These are phyloP conservation scores for Auricularia cornea DNA, from an alignment of 768 basidiomycete species.

Conservation along the genomic window DNA sequence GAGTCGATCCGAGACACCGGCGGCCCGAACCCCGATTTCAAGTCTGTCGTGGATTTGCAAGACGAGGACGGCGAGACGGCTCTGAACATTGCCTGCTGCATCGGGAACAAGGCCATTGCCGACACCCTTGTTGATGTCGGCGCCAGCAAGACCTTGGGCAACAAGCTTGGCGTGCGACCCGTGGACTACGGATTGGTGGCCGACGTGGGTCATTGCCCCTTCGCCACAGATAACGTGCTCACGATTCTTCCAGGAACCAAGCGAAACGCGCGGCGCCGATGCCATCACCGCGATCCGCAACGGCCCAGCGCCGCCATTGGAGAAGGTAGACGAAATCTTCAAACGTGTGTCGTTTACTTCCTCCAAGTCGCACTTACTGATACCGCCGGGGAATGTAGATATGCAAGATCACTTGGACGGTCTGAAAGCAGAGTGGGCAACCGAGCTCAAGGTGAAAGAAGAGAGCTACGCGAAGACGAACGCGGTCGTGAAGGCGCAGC, in stretches of 20 bases:
- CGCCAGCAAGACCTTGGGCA: slow-evolving; percentile 79
- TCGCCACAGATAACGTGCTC: neutral
- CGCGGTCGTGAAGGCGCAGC: slow-evolving; percentile 79
- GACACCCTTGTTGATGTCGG: slow-evolving; percentile 84
- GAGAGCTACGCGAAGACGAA: slow-evolving; percentile 83
- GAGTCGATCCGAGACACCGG: slow-evolving; percentile 76
- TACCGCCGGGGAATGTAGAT: slow-evolving; percentile 37
- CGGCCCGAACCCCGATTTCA: slow-evolving; percentile 52
- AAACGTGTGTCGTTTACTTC: slow-evolving; percentile 38
- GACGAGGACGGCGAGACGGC: slow-evolving; percentile 96
- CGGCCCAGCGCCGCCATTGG: slow-evolving; percentile 69
- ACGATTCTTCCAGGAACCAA: neutral
- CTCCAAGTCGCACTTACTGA: neutral
- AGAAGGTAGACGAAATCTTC: slow-evolving; percentile 84
- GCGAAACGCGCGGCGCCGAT: slow-evolving; percentile 17
- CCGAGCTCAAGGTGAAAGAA: slow-evolving; percentile 80
- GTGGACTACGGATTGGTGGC: slow-evolving; percentile 93
- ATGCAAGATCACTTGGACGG: slow-evolving; percentile 79
- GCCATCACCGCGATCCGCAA: slow-evolving; percentile 38
- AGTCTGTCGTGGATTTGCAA: slow-evolving; percentile 77
- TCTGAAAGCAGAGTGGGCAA: slow-evolving; percentile 67
- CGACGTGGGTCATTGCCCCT: slow-evolving; percentile 45
- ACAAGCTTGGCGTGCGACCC: slow-evolving; percentile 88
- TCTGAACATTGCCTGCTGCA: slow-evolving; percentile 87
- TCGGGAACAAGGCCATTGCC: slow-evolving; percentile 84